Percentiles rank a stretch among this genome's conserved stretches.
phyloP scores from a whole-genome alignment of 2,329 filamentous ascomycete genomes.

The Cercospora zeina region DNA sequence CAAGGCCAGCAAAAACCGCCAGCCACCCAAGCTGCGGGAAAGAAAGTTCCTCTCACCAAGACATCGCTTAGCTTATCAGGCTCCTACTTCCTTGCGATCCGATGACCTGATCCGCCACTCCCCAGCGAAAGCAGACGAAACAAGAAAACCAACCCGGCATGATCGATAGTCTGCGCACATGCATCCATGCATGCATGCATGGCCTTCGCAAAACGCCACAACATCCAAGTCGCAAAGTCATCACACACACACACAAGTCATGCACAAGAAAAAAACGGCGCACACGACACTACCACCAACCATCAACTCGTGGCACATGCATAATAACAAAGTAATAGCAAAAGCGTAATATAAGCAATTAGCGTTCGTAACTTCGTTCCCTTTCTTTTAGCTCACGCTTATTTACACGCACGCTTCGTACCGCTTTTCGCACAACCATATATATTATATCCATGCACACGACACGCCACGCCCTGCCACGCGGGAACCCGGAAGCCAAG shows the following conservation, averaged over 20 bases:
- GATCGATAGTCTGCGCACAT: background rate
- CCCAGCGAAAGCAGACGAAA: background rate
- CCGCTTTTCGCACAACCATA: too few species aligned
- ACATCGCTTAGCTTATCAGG: background rate
- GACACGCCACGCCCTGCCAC: too few species aligned
- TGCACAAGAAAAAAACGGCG: background rate
- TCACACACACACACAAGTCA: too few species aligned
- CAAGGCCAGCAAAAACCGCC: background rate
- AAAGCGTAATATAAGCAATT: background rate
- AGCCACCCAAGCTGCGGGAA: background rate
- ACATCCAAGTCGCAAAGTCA: background rate
- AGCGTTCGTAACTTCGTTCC: too few species aligned
- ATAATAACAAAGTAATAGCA: background rate
- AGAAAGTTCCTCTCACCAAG: background rate
- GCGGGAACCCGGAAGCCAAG: too few species aligned
- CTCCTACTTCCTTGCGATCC: background rate
- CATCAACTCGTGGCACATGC: too few species aligned
- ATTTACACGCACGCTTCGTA: too few species aligned
- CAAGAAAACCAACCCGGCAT: constrained; percentile 1
- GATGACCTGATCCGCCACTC: background rate
- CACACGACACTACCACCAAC: background rate
- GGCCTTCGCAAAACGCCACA: background rate
- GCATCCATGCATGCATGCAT: background rate
- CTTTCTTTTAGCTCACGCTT: too few species aligned
- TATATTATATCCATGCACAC: too few species aligned